phyloP scores from a whole-genome alignment of 129 eudicot species.

The Cynara cardunculus region DNA sequence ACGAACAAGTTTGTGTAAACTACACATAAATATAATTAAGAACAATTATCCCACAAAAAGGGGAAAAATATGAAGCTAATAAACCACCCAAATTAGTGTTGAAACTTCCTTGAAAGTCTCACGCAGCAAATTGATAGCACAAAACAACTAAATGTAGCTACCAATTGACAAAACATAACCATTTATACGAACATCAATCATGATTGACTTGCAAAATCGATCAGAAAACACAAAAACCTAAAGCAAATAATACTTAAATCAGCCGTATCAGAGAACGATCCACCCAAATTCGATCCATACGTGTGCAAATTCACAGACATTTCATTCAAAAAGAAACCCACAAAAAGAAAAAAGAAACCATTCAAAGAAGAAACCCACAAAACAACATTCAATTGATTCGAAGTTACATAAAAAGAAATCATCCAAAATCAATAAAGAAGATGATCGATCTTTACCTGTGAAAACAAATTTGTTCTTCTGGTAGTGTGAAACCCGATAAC shows the following conservation, averaged over 20 bases:
- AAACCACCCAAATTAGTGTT: not conserved
- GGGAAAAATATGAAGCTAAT: not conserved
- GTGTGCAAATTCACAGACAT: slow-evolving; percentile 14
- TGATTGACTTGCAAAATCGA: slow-evolving; percentile 2
- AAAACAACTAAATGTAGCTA: not conserved
- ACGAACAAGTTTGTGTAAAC: slow-evolving; percentile 49
- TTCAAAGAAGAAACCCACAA: not conserved
- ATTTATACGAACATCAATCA: slow-evolving; percentile 1
- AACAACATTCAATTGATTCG: slow-evolving; percentile 2
- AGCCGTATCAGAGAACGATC: not conserved
- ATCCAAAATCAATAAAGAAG: not conserved
- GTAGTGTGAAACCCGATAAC: slow-evolving; percentile 43
- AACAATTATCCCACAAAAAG: not conserved
- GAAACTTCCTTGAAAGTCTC: not conserved
- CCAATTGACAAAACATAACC: not conserved
- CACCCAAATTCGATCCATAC: slow-evolving; percentile 1
- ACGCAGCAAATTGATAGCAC: not conserved
- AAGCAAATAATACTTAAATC: not conserved
- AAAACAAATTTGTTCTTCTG: slow-evolving; percentile 32
- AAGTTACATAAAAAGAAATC: not conserved
- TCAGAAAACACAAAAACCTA: slow-evolving; percentile 20
- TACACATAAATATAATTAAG: slow-evolving; percentile 8
- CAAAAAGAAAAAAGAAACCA: not conserved
- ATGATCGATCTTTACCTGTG: slow-evolving; percentile 40
- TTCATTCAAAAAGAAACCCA: slow-evolving; percentile 4